Evolutionary conservation across 1,284 basidiomycete species (phyloP).

Genomic region (Fomitopsis betulina): DNA sequence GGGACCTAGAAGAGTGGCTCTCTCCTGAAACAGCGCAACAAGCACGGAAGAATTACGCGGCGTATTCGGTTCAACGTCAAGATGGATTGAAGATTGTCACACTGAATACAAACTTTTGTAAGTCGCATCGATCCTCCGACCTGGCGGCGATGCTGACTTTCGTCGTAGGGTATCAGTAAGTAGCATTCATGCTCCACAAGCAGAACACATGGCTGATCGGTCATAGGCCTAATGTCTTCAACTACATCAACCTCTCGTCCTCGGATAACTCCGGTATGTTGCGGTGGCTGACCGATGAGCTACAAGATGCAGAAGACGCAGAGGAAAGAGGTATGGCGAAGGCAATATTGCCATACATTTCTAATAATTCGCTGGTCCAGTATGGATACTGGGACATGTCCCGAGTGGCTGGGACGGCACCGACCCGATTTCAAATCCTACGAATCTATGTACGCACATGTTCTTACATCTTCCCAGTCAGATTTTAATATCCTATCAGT

Average conservation of each 20-base stretch:
- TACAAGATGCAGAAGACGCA: constrained; percentile 71
- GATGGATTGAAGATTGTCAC: constrained; percentile 74
- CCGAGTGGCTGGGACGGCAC: constrained; percentile 73
- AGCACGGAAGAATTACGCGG: constrained; percentile 69
- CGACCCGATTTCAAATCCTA: constrained; percentile 57
- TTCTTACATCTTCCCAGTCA: constrained; percentile 11
- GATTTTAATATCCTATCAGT: constrained; percentile 33
- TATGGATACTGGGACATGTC: constrained; percentile 81
- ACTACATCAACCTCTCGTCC: constrained; percentile 71
- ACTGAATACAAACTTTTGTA: constrained; percentile 75
- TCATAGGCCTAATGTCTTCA: constrained; percentile 56
- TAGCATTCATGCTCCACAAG: not conserved
- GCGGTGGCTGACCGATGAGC: constrained; percentile 74
- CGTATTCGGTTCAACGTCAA: constrained; percentile 63
- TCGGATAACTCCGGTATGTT: constrained; percentile 74
- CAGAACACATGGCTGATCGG: not conserved
- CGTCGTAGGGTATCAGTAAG: constrained; percentile 43
- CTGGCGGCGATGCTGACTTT: not conserved
- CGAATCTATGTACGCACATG: constrained; percentile 64
- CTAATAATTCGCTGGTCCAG: constrained; percentile 28
- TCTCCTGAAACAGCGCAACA: constrained; percentile 43
- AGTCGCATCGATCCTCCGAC: constrained; percentile 17
- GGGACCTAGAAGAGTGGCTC: constrained; percentile 73
- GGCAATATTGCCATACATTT: not conserved
- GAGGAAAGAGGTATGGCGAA: constrained; percentile 50